Conservation (phyloP, 306 rosid species). For the Pterocarpus santalinus region DNA sequence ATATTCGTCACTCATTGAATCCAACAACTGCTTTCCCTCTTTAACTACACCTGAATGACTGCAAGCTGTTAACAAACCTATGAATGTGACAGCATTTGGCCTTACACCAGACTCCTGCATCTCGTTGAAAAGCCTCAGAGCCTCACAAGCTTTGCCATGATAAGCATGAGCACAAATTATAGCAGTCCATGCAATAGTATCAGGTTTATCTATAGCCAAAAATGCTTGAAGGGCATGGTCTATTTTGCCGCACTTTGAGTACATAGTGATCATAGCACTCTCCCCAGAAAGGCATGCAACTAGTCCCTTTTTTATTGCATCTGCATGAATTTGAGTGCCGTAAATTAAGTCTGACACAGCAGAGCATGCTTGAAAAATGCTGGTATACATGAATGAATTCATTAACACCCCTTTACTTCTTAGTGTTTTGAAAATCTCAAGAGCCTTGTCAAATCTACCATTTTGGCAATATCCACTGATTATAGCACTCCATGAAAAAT, state of each 20-base stretch:
- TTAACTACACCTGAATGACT: constrained; percentile 67
- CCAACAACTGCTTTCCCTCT: constrained; percentile 60
- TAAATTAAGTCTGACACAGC: constrained; percentile 58
- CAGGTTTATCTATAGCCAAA: constrained; percentile 61
- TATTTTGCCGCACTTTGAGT: constrained; percentile 70
- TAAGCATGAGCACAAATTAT: constrained; percentile 63
- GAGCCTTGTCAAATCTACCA: constrained; percentile 60
- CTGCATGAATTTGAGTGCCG: constrained; percentile 69
- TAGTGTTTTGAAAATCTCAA: constrained; percentile 57
- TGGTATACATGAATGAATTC: constrained; percentile 65
- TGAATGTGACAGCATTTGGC: constrained; percentile 68
- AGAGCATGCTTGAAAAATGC: constrained; percentile 71
- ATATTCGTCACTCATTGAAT: constrained; percentile 56
- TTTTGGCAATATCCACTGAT: constrained; percentile 67
- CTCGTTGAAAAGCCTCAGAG: constrained; percentile 53
- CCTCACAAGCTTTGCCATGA: constrained; percentile 68
- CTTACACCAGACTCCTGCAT: constrained; percentile 58
- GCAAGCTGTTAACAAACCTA: constrained; percentile 67
- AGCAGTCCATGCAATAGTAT: constrained; percentile 72
- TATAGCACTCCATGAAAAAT: constrained; percentile 70
- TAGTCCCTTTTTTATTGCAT: constrained; percentile 67
- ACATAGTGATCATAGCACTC: constrained; percentile 75
- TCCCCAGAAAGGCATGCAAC: constrained; percentile 58
- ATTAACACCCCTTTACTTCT: constrained; percentile 56
- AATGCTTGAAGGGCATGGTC: constrained; percentile 64